Conservation (phyloP, 805 yeast genomes). For the Saccharomycopsis sp. region DNA sequence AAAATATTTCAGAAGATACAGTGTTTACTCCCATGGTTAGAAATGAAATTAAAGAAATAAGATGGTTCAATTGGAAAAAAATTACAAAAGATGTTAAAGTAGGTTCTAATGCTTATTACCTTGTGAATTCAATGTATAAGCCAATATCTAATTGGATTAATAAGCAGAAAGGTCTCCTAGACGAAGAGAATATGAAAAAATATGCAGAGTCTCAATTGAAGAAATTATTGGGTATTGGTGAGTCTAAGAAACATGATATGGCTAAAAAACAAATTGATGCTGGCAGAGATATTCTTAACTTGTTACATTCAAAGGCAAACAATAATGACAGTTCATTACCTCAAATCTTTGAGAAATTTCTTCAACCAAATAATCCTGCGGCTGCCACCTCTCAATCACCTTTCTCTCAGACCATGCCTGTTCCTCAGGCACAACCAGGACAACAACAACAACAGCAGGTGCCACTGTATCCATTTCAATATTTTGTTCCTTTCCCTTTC, state of each 20-base stretch:
- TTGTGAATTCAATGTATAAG: constrained; percentile 43
- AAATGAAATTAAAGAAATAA: constrained; percentile 77
- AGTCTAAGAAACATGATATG: constrained; percentile 26
- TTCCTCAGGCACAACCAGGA: constrained; percentile 27
- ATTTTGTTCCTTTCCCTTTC: constrained; percentile 8
- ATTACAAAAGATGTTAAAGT: constrained; percentile 29
- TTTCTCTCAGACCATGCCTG: constrained; percentile 35
- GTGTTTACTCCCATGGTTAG: constrained; percentile 77
- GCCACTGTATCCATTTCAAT: constrained; percentile 4
- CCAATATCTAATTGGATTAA: constrained; percentile 50
- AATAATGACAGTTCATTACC: constrained; percentile 11
- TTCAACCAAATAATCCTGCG: constrained; percentile 23
- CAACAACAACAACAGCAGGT: constrained; percentile 3
- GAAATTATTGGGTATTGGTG: constrained; percentile 51
- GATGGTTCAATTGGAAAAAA: constrained; percentile 63
- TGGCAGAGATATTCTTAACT: constrained; percentile 67
- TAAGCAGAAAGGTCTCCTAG: constrained; percentile 39
- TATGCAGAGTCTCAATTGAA: constrained; percentile 64
- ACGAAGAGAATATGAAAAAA: constrained; percentile 53
- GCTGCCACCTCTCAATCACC: constrained; percentile 18
- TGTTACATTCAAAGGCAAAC: constrained; percentile 40
- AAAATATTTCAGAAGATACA: constrained; percentile 69
- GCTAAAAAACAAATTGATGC: constrained; percentile 42
- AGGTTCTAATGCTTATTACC: constrained; percentile 29
- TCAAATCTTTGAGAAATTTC: constrained; percentile 9